A percentile compares a stretch with the other conserved stretches of the same genome.
phyloP scores from a whole-genome alignment of 805 yeast species.

The Myxozyma monticola region DNA sequence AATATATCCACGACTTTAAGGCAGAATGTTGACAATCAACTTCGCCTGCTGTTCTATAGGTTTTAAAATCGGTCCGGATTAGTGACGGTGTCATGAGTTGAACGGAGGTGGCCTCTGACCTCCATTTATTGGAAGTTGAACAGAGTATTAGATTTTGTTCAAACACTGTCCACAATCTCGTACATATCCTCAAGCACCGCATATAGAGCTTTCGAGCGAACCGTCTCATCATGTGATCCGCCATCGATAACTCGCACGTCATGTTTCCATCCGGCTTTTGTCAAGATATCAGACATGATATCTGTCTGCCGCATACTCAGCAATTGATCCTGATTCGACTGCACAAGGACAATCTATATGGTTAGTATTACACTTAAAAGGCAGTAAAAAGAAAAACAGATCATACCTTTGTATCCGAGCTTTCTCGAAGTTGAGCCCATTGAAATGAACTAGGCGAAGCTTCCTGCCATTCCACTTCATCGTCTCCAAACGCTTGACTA shows the following conservation, averaged over 20 bases:
- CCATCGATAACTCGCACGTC: slow-evolving; percentile 19
- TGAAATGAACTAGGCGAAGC: slow-evolving; percentile 12
- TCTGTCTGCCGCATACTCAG: slow-evolving; percentile 53
- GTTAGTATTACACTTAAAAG: neutral
- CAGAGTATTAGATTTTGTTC: no score
- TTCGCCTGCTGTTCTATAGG: no score
- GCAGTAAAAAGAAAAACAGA: neutral
- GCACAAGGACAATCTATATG: slow-evolving; percentile 46
- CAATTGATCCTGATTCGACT: slow-evolving; percentile 63
- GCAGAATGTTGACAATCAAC: no score
- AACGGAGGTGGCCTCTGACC: no score
- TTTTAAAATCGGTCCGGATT: no score
- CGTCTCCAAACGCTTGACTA: slow-evolving; percentile 52
- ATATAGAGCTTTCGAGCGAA: slow-evolving; percentile 10
- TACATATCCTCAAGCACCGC: slow-evolving; percentile 1
- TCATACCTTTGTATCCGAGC: slow-evolving; percentile 4
- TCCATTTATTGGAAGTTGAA: no score
- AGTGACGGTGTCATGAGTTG: no score
- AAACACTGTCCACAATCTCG: neutral
- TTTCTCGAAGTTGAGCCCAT: slow-evolving; percentile 3
- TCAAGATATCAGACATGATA: slow-evolving; percentile 34
- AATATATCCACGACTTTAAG: no score
- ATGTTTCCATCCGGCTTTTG: slow-evolving; percentile 4
- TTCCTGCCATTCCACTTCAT: slow-evolving; percentile 26
- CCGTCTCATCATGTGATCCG: slow-evolving; percentile 25